Percentiles rank a stretch among this genome's conserved stretches.
phyloP scores from a whole-genome alignment of 768 basidiomycete genomes.

The Pleurotus pulmonarius region DNA sequence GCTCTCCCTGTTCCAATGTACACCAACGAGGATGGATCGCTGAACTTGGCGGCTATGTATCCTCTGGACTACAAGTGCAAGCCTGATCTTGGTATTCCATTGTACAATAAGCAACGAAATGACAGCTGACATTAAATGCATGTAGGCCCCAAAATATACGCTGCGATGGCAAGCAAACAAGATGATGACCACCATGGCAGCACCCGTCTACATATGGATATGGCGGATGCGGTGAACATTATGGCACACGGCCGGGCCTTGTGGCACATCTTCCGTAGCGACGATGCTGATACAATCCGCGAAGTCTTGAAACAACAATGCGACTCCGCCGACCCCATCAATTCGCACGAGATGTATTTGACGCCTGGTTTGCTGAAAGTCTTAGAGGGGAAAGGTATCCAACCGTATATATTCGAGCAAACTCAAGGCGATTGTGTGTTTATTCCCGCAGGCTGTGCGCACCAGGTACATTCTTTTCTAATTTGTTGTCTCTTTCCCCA shows the following conservation, averaged over 20 bases:
- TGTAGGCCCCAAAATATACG: conserved; percentile 72
- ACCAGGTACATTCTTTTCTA: conserved; percentile 43
- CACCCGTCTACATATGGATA: conserved; percentile 69
- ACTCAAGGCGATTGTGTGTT: conserved; percentile 69
- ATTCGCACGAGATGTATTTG: not conserved
- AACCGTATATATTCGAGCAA: conserved; percentile 61
- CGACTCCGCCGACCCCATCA: conserved; percentile 1
- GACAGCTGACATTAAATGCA: conserved; percentile 2
- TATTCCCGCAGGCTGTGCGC: conserved; percentile 70
- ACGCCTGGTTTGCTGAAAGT: conserved; percentile 42
- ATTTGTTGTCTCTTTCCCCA: not conserved
- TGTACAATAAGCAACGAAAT: not conserved
- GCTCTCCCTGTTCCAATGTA: not conserved
- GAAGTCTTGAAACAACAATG: conserved; percentile 39
- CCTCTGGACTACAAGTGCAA: not conserved
- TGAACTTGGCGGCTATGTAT: not conserved
- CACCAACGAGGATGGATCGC: not conserved
- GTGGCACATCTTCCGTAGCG: conserved; percentile 66
- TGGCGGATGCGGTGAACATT: conserved; percentile 69
- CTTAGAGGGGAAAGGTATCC: conserved; percentile 51
- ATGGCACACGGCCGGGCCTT: conserved; percentile 62
- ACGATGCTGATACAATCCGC: conserved; percentile 54
- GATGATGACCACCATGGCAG: conserved; percentile 51
- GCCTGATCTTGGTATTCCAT: not conserved
- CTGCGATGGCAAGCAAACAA: conserved; percentile 56